A percentile compares a stretch with the other conserved stretches of the same genome.
Conservation (phyloP, 768 basidiomycete species). For the Kwoniella bestiolae region DNA sequence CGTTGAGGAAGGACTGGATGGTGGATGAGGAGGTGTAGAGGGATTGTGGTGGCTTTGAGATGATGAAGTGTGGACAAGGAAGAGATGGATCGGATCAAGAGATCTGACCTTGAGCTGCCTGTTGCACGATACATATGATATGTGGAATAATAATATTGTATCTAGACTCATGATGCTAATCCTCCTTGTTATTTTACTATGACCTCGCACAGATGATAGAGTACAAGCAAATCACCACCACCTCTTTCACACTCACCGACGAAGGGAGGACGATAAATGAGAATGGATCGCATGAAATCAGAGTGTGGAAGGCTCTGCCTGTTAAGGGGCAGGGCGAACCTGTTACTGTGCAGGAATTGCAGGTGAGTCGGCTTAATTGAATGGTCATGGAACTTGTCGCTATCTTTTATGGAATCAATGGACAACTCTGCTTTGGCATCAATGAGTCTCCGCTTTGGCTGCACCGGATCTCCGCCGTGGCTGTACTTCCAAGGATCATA, state of each 20-base stretch:
- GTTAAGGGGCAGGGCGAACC: constrained; percentile 71
- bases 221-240: constrained; percentile 66
- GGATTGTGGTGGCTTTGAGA: not conserved
- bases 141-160: not conserved
- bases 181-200: not conserved
- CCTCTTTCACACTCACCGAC: constrained; percentile 72
- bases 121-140: too few relatives aligned
- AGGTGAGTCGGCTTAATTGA: too few relatives aligned
- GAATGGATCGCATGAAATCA: constrained; percentile 90
- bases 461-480: not conserved
- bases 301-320: constrained; percentile 86
- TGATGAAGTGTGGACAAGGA: not conserved
- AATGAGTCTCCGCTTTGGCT: too few relatives aligned
- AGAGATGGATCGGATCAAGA: not conserved
- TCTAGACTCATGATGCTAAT: not conserved
- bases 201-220: constrained; percentile 38
- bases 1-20: too few relatives aligned
- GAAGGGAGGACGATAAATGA: constrained; percentile 81
- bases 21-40: too few relatives aligned
- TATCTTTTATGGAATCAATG: too few relatives aligned
- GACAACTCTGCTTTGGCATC: too few relatives aligned
- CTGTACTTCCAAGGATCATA: too few relatives aligned
- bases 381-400: too few relatives aligned
- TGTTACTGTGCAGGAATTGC: constrained; percentile 70
- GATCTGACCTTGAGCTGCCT: not conserved